phyloP scores from a whole-genome alignment of 768 basidiomycete species.

The Auricularia heimuer region DNA sequence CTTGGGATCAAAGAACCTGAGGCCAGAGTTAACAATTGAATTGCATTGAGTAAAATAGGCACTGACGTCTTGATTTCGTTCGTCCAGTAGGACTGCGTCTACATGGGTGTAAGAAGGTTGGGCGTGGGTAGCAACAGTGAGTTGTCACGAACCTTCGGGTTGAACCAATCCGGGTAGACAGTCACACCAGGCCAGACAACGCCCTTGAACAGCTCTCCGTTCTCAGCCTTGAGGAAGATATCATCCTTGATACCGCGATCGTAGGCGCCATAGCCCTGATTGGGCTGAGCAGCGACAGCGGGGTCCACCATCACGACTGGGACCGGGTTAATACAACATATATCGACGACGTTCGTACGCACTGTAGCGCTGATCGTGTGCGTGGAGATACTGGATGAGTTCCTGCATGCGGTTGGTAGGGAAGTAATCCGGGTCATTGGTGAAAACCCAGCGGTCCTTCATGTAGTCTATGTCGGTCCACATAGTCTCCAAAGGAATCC shows the following conservation, averaged over 20 bases:
- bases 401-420: constrained; percentile 51
- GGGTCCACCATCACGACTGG: constrained; percentile 68
- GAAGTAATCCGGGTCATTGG: constrained; percentile 59
- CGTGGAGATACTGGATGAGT: constrained; percentile 51
- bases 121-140: constrained; percentile 20
- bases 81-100: constrained; percentile 32
- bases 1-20: constrained; percentile 39
- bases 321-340: neutral
- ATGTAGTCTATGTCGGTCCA: constrained; percentile 66
- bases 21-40: no score
- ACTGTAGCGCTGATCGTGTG: constrained; percentile 51
- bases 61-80: constrained; percentile 37
- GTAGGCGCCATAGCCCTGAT: constrained; percentile 40
- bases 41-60: no score
- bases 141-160: constrained; percentile 22
- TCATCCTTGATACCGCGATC: constrained; percentile 43
- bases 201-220: constrained; percentile 46
- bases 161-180: constrained; percentile 60
- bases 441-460: constrained; percentile 57
- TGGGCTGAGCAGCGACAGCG: constrained; percentile 46
- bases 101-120: no score
- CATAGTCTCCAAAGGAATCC: constrained; percentile 67
- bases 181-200: constrained; percentile 58
- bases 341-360: constrained; percentile 11
- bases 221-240: constrained; percentile 51